Conservation (phyloP, 495 filamentous ascomycete species). For the Cetradonia linearis region DNA sequence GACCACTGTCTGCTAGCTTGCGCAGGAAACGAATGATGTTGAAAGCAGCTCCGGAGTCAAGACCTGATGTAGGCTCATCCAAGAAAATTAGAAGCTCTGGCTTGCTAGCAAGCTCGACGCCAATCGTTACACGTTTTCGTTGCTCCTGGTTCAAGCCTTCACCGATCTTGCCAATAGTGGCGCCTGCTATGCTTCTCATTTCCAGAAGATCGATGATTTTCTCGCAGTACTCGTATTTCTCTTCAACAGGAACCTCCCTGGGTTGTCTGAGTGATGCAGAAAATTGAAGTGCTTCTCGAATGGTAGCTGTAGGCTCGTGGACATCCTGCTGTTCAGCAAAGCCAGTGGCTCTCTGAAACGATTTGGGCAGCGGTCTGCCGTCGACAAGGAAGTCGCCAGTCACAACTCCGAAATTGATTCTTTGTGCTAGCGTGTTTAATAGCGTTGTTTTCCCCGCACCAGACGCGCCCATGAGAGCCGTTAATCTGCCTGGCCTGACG, state of each 20-base stretch:
- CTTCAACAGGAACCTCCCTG: slow-evolving; percentile 51
- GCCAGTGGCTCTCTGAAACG: slow-evolving; percentile 59
- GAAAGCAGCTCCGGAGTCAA: slow-evolving; percentile 78
- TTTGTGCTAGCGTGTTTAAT: slow-evolving; percentile 45
- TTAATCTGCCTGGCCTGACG: slow-evolving; percentile 60
- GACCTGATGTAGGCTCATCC: slow-evolving; percentile 82
- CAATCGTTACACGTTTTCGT: slow-evolving; percentile 82
- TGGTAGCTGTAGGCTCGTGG: slow-evolving; percentile 66
- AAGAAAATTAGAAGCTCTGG: slow-evolving; percentile 79
- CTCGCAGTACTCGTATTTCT: slow-evolving; percentile 79
- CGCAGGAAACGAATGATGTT: slow-evolving; percentile 82
- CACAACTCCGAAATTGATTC: slow-evolving; percentile 44
- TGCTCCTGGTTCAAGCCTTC: slow-evolving; percentile 84
- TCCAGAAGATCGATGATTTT: slow-evolving; percentile 70
- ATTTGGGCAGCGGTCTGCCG: slow-evolving; percentile 39
- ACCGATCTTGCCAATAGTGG: slow-evolving; percentile 68
- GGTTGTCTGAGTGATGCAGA: slow-evolving; percentile 75
- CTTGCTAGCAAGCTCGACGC: slow-evolving; percentile 77
- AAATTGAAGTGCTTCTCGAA: slow-evolving; percentile 77
- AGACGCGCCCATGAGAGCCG: slow-evolving; percentile 57
- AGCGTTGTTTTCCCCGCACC: slow-evolving; percentile 57
- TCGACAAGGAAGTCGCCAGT: slow-evolving; percentile 45
- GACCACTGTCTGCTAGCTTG: slow-evolving; percentile 71
- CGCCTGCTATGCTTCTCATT: slow-evolving; percentile 74
- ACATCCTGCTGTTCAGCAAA: slow-evolving; percentile 81